phyloP scores from a whole-genome alignment of 371 early-diverging fungal genomes.

The Nematocida ironsii region DNA sequence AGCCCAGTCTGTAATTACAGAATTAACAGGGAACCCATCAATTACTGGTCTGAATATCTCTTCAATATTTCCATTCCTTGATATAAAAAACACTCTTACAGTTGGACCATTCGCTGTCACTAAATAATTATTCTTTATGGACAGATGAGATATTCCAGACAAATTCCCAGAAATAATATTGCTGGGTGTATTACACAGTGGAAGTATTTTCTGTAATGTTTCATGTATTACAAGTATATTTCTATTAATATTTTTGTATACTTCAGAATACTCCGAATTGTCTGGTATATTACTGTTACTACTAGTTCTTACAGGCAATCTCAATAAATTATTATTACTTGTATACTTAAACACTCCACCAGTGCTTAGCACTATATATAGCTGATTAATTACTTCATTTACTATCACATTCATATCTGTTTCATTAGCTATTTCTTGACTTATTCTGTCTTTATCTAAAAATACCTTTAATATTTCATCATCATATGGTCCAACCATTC shows the following conservation, averaged over 20 bases:
- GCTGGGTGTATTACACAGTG: not conserved
- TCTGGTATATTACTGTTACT: not conserved
- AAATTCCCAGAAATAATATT: not conserved
- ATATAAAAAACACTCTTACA: not conserved
- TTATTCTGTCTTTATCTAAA: not conserved
- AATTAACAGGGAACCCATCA: conserved; percentile 8
- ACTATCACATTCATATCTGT: not conserved
- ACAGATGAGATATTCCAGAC: not conserved
- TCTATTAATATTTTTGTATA: not conserved
- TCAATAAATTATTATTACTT: not conserved
- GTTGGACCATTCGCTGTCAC: not conserved
- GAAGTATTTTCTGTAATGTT: not conserved
- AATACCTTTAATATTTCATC: conserved; percentile 4
- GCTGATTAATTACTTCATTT: not conserved
- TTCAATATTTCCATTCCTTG: not conserved
- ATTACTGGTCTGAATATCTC: conserved; percentile 27
- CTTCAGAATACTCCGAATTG: not conserved
- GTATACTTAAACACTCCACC: not conserved
- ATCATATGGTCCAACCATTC: conserved; percentile 5
- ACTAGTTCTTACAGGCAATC: not conserved
- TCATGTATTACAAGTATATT: not conserved
- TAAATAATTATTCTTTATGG: not conserved
- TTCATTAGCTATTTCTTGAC: not conserved
- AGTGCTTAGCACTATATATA: not conserved
- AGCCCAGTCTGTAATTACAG: not conserved